These are phyloP conservation scores for Epichloe sp. DNA, from an alignment of 2,329 filamentous ascomycete species.

Conservation along the genomic window DNA sequence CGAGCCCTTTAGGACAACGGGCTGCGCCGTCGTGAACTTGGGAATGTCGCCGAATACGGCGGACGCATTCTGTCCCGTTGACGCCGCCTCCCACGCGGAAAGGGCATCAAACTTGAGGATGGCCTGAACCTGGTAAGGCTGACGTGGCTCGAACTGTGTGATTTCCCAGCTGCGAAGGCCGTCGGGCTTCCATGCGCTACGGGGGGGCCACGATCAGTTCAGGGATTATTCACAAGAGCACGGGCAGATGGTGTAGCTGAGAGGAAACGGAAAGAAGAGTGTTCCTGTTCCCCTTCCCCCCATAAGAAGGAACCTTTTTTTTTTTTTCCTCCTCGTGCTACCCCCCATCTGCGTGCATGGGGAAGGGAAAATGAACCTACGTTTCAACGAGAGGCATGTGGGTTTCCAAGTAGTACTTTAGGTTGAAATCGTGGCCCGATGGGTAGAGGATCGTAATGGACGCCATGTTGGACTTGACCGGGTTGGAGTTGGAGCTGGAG, in stretches of 20 bases:
- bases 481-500: too few relatives aligned
- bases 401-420: constrained; percentile 14
- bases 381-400: constrained; percentile 14
- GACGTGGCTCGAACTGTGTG: constrained; percentile 8
- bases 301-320: too few relatives aligned
- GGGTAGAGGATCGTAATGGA: constrained; percentile 14
- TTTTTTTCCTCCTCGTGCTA: too few relatives aligned
- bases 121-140: constrained; percentile 13
- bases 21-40: constrained; percentile 11
- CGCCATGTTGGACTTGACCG: constrained; percentile 7
- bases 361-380: constrained; percentile 7
- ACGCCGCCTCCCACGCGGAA: constrained; percentile 10
- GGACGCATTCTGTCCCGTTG: neutral
- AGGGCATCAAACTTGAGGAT: constrained; percentile 12
- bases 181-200: constrained; percentile 9
- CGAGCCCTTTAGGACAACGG: constrained; percentile 12
- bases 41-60: constrained; percentile 13
- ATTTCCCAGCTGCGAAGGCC: constrained; percentile 14
- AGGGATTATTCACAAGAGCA: neutral
- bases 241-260: neutral
- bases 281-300: too few relatives aligned
- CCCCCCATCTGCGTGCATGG: too few relatives aligned
- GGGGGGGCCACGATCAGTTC: neutral
- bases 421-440: constrained; percentile 14
- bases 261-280: too few relatives aligned